Percentiles rank a stretch among this genome's conserved stretches.
phyloP scores from a whole-genome alignment of 169 alveolate genomes.

The Cryptosporidium ubiquitum region DNA sequence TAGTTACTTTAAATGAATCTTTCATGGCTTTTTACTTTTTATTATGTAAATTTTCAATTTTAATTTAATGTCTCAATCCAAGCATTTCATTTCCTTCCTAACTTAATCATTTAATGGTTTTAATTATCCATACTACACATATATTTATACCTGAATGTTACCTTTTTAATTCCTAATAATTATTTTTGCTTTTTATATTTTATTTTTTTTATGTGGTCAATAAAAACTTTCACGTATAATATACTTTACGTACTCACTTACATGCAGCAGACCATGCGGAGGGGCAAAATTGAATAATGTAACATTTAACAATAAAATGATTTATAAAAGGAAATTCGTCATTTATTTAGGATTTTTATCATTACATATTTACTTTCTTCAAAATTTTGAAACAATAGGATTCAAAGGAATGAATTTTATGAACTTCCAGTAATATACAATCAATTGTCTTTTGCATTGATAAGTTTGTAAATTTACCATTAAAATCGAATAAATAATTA shows the following conservation, averaged over 20 bases:
- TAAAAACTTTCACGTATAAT: conserved; percentile 47
- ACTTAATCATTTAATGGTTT: conserved; percentile 5
- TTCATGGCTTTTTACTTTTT: neutral
- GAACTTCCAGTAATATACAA: neutral
- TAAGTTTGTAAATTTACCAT: neutral
- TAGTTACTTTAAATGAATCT: conserved; percentile 6
- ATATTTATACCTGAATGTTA: neutral
- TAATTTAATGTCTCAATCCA: neutral
- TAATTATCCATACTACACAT: neutral
- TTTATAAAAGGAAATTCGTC: neutral
- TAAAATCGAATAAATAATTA: conserved; percentile 3
- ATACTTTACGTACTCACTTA: conserved; percentile 63
- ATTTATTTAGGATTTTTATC: neutral
- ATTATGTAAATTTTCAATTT: neutral
- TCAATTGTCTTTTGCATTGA: neutral
- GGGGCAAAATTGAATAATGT: neutral
- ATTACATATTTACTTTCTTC: no score
- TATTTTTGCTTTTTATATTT: neutral
- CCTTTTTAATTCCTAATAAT: conserved; percentile 1
- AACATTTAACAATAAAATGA: neutral
- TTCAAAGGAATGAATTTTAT: no score
- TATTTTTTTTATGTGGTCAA: conserved; percentile 57
- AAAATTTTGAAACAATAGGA: no score
- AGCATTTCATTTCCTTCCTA: neutral
- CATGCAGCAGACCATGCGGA: conserved; percentile 46